Percentiles rank a stretch among this genome's conserved stretches.
Conservation (phyloP, 352 stramenopile genomes). For the Phytophthora ohioensis region DNA sequence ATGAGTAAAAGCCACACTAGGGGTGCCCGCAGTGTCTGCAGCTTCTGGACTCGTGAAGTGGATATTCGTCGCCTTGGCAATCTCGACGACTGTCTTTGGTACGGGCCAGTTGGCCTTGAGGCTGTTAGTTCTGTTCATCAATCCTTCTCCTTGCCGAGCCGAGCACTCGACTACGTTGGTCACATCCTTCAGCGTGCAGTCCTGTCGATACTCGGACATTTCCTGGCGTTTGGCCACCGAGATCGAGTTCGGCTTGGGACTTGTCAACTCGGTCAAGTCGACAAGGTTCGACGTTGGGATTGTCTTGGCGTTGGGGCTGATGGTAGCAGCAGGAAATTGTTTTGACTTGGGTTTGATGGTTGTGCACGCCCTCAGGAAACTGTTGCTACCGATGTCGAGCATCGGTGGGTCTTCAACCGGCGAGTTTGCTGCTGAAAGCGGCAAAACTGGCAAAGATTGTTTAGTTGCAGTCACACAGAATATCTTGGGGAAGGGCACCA, state of each 20-base stretch:
- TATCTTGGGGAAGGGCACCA: background rate
- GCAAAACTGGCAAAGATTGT: background rate
- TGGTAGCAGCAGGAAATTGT: background rate
- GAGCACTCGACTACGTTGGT: background rate
- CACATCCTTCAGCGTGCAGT: background rate
- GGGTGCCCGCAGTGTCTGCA: background rate
- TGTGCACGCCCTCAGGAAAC: too few relatives aligned
- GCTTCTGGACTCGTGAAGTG: background rate
- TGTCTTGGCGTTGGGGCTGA: background rate
- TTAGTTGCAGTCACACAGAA: background rate
- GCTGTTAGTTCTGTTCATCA: background rate
- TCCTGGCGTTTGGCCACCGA: background rate
- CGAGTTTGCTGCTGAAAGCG: background rate
- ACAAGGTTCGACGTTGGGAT: background rate
- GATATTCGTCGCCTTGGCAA: background rate
- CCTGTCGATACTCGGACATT: background rate
- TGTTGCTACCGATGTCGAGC: background rate
- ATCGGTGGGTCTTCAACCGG: background rate
- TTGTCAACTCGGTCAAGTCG: constrained; percentile 10
- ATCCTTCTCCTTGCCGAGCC: background rate
- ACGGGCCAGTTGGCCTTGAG: background rate
- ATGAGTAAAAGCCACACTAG: background rate
- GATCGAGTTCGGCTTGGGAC: background rate
- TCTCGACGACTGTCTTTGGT: background rate
- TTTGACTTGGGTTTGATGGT: background rate